Base-by-base conservation (phyloP, 2,329 filamentous ascomycete genomes). In the Metarhizium rileyi region DNA sequence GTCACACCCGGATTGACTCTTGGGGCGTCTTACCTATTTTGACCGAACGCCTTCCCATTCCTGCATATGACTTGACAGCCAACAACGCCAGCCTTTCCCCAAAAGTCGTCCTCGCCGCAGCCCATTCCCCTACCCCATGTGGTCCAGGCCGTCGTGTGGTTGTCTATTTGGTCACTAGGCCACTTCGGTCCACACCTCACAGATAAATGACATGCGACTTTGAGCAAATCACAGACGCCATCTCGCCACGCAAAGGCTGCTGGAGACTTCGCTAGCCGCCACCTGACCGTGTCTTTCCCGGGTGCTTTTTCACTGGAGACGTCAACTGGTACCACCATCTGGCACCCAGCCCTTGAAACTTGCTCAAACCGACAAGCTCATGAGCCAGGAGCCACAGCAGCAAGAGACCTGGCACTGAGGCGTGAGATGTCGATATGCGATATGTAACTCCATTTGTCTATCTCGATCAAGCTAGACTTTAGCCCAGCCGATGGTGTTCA, bases 141-240 rank as follows among this genome's bases (percentile, higher is more conserved):
- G 22, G 23, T 49, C 41, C 36, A 26, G 26, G 38, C 25, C 36
- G 38, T 35, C 10, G 38, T 48, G 46, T 48, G 46, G 27, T 16
- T 43, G 36, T 38, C 30, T 27, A 20, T 12, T 16, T 27, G 8
- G 27, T 27, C 30, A 33, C 30, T 44, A 49, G 33, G n/a, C 47
- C 23, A n/a, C n/a, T 28, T 28, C 35, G 47, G 30, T 49, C 47
- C 47, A 49, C 47, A 49, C 16, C 38, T 36, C 28, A 18, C 23
- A 33, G 40, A 28, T 20, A 28, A 28, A 33, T 44, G 20, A 26
- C n/a, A 48, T 48, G n/a, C 46, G 14, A 9, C 22, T 44, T 36
- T 16, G 26, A 35, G 40, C 41, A 49, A 44, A 49, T 43, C 46
- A 36, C 14, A 20, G 18, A 22, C 26, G 38, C 38, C 46, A 26